Evolutionary conservation across 2,329 filamentous ascomycete species (phyloP), one percentile per base, ranked within the genome.

Genomic region (Fusarium sp.): DNA sequence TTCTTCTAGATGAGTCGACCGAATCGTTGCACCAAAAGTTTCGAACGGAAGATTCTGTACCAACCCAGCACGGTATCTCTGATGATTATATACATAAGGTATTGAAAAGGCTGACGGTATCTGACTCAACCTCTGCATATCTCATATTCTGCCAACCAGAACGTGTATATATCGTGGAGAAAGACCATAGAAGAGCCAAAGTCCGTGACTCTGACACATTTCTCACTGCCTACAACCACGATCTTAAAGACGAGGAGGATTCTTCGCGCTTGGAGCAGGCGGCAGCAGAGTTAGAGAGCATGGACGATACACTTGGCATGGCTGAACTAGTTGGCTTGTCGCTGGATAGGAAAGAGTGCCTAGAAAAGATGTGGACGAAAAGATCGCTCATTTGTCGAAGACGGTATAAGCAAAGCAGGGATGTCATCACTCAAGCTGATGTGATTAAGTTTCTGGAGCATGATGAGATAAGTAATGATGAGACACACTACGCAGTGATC

Each of bases 401-500:
- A 12, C 34, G 23, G 2, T 45, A 57, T 11, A 62, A 54, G 3
- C 34, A 43, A 1, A 23, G 41, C 7, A 25, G 11, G 2, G 30
- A 73, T 1, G 53, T 59, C 0, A 71, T 78, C 2, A 62, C 56
- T 5, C 16, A 61, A 1, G 39, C 66, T 0, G 76, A 77, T 48
- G 75, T 78, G 6, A n/a, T 76, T 1, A 25, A 44, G 1, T 69
- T 79, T 31, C 34, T 79, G 6, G 48, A 70, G n/a, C 58, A 75
- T 23, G 58, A 65, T 10, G 55, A 72, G 10, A 76, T 78, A 18
- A 72, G 62, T 21, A 77, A 78, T 43, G 71, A 70, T 1, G 71
- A 75, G 56, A 79, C 78, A 8, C 78, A 79, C 57, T 79, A 78
- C 12, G 77, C 76, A 1, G 73, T 76, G 7, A 80, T 84, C 13